These are phyloP conservation scores for Gryganskiella cystojenkinii DNA, from an alignment of 192 early-diverging fungal genomes.

Conservation along the genomic window DNA sequence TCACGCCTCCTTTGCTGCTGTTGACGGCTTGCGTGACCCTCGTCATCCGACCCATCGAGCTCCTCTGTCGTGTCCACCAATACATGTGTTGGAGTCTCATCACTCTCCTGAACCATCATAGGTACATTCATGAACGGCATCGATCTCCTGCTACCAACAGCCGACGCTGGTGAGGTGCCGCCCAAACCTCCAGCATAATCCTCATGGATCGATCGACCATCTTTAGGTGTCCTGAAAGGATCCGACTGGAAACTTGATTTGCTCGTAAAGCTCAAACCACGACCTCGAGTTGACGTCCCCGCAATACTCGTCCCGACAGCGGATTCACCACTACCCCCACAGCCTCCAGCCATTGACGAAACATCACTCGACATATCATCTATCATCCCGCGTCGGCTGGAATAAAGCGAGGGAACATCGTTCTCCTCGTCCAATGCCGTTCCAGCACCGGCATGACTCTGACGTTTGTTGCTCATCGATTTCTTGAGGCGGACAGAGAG, in stretches of 20 bases:
- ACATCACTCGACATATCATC: slow-evolving; percentile 25
- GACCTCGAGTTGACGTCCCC: slow-evolving; percentile 15
- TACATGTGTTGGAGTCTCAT: slow-evolving; percentile 25
- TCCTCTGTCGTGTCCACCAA: slow-evolving; percentile 36
- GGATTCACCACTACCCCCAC: no score
- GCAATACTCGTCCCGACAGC: not conserved
- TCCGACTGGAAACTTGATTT: slow-evolving; percentile 49
- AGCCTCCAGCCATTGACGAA: slow-evolving; percentile 10
- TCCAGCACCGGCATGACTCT: slow-evolving; percentile 16
- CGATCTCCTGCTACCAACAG: slow-evolving; percentile 9
- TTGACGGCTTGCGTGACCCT: slow-evolving; percentile 1
- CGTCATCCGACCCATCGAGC: slow-evolving; percentile 22
- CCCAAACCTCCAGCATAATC: slow-evolving; percentile 10
- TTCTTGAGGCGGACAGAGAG: slow-evolving; percentile 23
- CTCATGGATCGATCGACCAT: slow-evolving; percentile 31
- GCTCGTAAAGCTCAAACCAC: slow-evolving; percentile 37
- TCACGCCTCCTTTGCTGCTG: slow-evolving; percentile 18
- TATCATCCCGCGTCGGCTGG: slow-evolving; percentile 34
- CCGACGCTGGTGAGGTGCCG: not conserved
- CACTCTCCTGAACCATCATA: not conserved
- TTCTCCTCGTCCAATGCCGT: slow-evolving; percentile 24
- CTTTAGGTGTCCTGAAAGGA: slow-evolving; percentile 48
- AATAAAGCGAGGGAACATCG: slow-evolving; percentile 34
- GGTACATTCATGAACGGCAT: not conserved
- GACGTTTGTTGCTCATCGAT: slow-evolving; percentile 10